phyloP scores from a whole-genome alignment of 2,329 filamentous ascomycete species.

The Paraphoma chrysanthemicola region DNA sequence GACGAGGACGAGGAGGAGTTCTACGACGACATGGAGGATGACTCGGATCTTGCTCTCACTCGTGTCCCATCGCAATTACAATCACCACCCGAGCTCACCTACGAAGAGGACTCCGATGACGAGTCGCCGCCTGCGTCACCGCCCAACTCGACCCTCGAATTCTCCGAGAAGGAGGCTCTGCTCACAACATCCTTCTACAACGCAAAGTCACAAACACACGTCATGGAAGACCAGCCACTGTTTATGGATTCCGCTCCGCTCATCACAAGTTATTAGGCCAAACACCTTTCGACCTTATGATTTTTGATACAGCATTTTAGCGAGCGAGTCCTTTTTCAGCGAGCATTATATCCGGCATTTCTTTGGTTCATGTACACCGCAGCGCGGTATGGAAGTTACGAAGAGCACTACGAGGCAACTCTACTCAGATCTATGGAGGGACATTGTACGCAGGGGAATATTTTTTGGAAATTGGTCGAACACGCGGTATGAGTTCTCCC shows the following conservation, averaged over 20 bases:
- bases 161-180: constrained; percentile 56
- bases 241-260: constrained; percentile 51
- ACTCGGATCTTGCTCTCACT: constrained; percentile 54
- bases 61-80: constrained; percentile 53
- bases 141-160: constrained; percentile 52
- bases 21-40: constrained; percentile 56
- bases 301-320: constrained; percentile 48
- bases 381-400: constrained; percentile 2
- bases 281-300: constrained; percentile 34
- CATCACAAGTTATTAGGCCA: constrained; percentile 50
- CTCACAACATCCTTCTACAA: constrained; percentile 56
- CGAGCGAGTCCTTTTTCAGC: constrained; percentile 44
- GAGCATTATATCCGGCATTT: constrained; percentile 40
- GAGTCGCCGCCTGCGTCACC: constrained; percentile 57
- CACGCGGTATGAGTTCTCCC: constrained; percentile 33
- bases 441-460: not conserved
- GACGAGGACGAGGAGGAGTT: constrained; percentile 53
- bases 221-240: constrained; percentile 48
- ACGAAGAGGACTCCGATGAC: constrained; percentile 58
- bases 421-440: constrained; percentile 27
- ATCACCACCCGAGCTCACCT: constrained; percentile 58
- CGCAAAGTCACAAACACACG: constrained; percentile 45
- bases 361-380: constrained; percentile 21
- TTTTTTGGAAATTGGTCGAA: constrained; percentile 12
- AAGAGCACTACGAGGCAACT: constrained; percentile 20